Conservation (phyloP, 352 stramenopile genomes). For the Phytophthora citrophthora region DNA sequence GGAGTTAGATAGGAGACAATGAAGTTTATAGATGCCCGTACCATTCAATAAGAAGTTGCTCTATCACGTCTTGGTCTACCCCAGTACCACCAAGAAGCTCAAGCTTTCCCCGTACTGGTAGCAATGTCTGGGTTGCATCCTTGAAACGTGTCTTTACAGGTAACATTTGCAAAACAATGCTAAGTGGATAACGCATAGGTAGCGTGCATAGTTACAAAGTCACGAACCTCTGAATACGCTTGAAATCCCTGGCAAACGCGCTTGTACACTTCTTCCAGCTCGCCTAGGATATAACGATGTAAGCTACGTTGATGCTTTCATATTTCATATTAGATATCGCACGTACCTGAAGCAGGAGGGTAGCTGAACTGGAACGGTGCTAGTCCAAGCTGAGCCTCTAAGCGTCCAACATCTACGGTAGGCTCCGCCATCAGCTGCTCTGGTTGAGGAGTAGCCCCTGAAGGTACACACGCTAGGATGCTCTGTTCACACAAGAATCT, state of each 20-base stretch:
- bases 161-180: neutral
- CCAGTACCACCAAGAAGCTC: constrained; percentile 75
- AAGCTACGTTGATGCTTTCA: neutral
- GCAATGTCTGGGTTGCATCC: constrained; percentile 56
- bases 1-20: neutral
- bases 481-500: constrained; percentile 44
- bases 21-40: constrained; percentile 26
- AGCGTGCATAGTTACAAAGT: neutral
- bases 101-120: constrained; percentile 69
- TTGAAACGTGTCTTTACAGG: constrained; percentile 51
- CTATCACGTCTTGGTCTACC: constrained; percentile 77
- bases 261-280: constrained; percentile 54
- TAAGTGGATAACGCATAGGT: too few relatives aligned
- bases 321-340: neutral
- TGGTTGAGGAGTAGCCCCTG: constrained; percentile 25
- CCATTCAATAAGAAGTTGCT: constrained; percentile 83
- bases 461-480: constrained; percentile 57
- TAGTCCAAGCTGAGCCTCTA: constrained; percentile 50
- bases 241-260: constrained; percentile 72
- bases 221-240: constrained; percentile 68
- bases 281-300: constrained; percentile 21
- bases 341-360: constrained; percentile 32
- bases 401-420: constrained; percentile 43
- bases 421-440: constrained; percentile 30
- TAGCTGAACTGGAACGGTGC: constrained; percentile 70